Conservation (phyloP, 306 rosid species). For the Glycyrrhiza uralensis region DNA sequence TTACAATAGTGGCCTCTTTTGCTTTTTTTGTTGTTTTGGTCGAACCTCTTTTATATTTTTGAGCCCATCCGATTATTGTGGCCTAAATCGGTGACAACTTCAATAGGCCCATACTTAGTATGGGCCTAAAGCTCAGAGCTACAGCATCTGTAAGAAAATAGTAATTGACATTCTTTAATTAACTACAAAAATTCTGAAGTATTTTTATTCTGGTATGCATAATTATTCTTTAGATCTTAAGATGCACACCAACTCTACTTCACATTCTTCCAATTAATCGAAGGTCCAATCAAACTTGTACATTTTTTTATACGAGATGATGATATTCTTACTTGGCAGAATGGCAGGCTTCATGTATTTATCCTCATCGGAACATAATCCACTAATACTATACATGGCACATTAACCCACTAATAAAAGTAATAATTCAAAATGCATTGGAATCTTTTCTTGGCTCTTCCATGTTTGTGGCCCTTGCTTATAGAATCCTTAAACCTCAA, state of each 20-base stretch:
- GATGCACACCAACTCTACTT: not conserved
- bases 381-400: constrained; percentile 18
- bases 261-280: constrained; percentile 10
- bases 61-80: too few species aligned
- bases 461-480: not conserved
- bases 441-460: not conserved
- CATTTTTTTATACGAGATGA: not conserved
- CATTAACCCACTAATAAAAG: constrained; percentile 30
- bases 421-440: constrained; percentile 7
- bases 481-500: constrained; percentile 4
- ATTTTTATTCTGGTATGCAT: too few species aligned
- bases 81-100: too few species aligned
- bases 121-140: too few species aligned
- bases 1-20: too few species aligned
- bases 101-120: too few species aligned
- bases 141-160: too few species aligned
- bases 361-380: not conserved
- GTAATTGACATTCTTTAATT: too few species aligned
- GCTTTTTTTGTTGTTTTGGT: too few species aligned
- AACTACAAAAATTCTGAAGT: too few species aligned
- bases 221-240: not conserved
- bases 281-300: not conserved
- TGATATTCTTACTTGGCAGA: not conserved
- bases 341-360: not conserved
- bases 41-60: too few species aligned